Evolutionary conservation across 192 early-diverging fungal species (phyloP), one percentile per base, ranked within the genome.

Genomic region (Podila epicladia): DNA sequence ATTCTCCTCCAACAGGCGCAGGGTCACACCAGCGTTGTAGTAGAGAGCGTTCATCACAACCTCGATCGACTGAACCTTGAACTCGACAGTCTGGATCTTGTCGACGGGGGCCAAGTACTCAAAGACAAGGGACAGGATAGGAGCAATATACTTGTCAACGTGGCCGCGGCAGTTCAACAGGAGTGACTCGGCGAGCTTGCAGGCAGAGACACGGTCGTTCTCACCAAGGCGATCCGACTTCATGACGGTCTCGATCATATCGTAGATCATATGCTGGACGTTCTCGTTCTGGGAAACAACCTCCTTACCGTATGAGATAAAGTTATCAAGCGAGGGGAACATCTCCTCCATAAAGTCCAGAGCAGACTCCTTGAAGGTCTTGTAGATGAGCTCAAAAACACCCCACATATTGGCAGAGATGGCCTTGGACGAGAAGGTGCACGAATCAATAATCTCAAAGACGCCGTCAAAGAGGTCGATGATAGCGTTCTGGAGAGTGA

Each of bases 341-440:
- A 99, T 96, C 77, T 96, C 95, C 64, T 95, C 93, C 82, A 95
- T 94, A 78, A 94, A 97, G 74, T 97, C 96, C 48, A 89, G 82
- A 53, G 92, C 93, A 73, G 93, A 93, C 67, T 85, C 89, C 86
- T 92, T 95, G 86, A 97, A 94, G 63, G 94, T 87, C 37, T 72
- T 74, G 84, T 94, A 93, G 65, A 97, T 90, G 69, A 89, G 64
- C 48, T 90, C 92, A 87, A 97, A 94, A 69, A 97, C 82, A 49
- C 83, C 78, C 96, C 95, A 99, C 82, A 95, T 95, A 73, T 83
- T 91, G 50, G 90, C 92, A 26, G 94, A 95, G 55, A 97, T 92
- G 15, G 87, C 64, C 82, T 97, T 97, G 60, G 89, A 82, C 20
- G 95, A 92, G 75, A 93, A 97, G 7, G 95, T 94, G 74, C 90